Conservation (phyloP, 495 filamentous ascomycete genomes). For the Hypoxylon intermedium region DNA sequence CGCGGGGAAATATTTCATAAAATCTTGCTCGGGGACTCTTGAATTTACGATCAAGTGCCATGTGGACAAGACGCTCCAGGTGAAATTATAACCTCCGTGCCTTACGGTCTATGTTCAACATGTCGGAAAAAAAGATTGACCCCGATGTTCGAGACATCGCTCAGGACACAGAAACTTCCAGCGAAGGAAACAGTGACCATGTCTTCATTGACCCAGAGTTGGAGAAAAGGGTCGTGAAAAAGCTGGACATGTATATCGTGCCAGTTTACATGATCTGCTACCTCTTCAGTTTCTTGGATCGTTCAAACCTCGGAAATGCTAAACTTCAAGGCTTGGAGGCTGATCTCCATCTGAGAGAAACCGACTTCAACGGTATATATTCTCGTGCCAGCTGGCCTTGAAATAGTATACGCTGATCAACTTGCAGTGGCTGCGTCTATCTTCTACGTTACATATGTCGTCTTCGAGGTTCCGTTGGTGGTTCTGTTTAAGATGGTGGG, state of each 20-base stretch:
- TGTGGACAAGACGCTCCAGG: background rate
- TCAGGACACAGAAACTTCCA: background rate
- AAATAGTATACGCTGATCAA: background rate
- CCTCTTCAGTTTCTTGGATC: conserved; percentile 41
- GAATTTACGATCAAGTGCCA: background rate
- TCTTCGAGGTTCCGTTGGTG: conserved; percentile 78
- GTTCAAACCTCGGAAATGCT: conserved; percentile 57
- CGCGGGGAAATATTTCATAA: background rate
- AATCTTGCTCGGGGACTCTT: background rate
- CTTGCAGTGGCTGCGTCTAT: conserved; percentile 72
- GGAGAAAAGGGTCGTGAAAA: conserved; percentile 37
- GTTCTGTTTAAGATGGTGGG: conserved; percentile 70
- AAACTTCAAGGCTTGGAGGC: conserved; percentile 52
- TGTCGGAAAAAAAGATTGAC: background rate
- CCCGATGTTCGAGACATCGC: background rate
- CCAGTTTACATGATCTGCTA: conserved; percentile 38
- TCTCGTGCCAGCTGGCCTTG: conserved; percentile 46
- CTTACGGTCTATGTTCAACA: background rate
- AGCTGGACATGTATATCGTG: conserved; percentile 38
- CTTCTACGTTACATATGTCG: conserved; percentile 82
- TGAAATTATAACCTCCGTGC: background rate
- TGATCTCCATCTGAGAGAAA: conserved; percentile 59
- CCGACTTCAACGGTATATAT: conserved; percentile 42
- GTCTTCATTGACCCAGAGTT: background rate
- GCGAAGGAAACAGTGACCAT: background rate